phyloP scores from a whole-genome alignment of 352 stramenopile genomes.

The Pythium coloratum region DNA sequence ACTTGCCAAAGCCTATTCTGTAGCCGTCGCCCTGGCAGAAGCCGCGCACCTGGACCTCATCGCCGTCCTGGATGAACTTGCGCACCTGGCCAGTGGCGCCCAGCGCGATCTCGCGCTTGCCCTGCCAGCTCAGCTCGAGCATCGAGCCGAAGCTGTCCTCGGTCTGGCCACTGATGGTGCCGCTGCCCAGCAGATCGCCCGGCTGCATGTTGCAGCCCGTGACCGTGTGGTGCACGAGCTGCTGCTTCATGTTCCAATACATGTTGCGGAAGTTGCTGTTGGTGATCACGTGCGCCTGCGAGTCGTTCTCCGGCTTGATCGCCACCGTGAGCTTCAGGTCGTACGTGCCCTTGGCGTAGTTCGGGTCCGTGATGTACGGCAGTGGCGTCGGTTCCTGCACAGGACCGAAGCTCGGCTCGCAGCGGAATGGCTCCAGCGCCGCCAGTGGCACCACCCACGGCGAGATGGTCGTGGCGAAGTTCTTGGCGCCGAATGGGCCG shows the following conservation, averaged over 20 bases:
- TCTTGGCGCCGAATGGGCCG: constrained; percentile 96
- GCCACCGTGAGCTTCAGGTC: constrained; percentile 87
- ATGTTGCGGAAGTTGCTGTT: constrained; percentile 95
- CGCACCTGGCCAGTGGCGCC: constrained; percentile 69
- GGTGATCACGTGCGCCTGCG: constrained; percentile 71
- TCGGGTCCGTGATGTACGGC: constrained; percentile 92
- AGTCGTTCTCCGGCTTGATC: constrained; percentile 60
- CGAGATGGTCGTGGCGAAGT: constrained; percentile 96
- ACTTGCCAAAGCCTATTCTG: constrained; percentile 95
- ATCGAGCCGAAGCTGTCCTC: constrained; percentile 92
- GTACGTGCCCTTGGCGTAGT: constrained; percentile 88
- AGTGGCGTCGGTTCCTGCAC: constrained; percentile 88
- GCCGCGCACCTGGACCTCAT: constrained; percentile 92
- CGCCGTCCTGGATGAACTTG: constrained; percentile 96
- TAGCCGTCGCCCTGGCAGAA: constrained; percentile 90
- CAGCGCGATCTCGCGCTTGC: constrained; percentile 76
- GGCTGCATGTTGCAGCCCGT: constrained; percentile 96
- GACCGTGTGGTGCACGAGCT: constrained; percentile 96
- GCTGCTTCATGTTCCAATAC: constrained; percentile 98
- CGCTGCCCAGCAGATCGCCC: constrained; percentile 93
- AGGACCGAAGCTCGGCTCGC: constrained; percentile 87
- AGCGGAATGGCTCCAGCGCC: constrained; percentile 93
- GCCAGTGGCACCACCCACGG: constrained; percentile 96
- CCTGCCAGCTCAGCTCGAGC: constrained; percentile 96
- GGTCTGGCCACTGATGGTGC: constrained; percentile 93